These are phyloP conservation scores for Parachlorella kessleri DNA, from an alignment of 139 green algal genomes.

Conservation along the genomic window DNA sequence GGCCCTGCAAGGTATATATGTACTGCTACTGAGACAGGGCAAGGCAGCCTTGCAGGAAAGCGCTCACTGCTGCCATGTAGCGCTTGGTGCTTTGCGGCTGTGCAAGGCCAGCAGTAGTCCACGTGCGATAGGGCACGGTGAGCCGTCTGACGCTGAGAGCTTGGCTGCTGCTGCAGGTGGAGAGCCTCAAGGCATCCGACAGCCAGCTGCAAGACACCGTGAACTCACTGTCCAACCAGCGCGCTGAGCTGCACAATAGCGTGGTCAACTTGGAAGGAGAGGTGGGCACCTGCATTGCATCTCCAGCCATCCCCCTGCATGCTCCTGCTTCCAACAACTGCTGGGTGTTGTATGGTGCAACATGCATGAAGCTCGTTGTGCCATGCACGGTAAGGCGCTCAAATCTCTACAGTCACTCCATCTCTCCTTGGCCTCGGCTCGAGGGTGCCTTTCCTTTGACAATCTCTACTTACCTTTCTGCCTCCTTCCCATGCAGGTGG, in stretches of 20 bases:
- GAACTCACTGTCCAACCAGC: constrained; percentile 3
- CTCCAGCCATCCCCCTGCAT: not conserved
- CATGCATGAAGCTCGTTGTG: not conserved
- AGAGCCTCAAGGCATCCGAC: constrained; percentile 8
- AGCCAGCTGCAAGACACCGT: constrained; percentile 19
- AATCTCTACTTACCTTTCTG: too few relatives aligned
- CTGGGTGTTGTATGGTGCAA: not conserved
- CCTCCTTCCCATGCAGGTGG: constrained; percentile 18
- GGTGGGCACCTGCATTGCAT: not conserved
- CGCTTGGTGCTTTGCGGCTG: not conserved
- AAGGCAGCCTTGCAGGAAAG: not conserved
- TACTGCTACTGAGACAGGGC: not conserved
- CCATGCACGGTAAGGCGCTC: too few relatives aligned
- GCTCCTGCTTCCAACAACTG: not conserved
- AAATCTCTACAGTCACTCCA: too few relatives aligned
- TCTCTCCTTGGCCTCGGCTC: too few relatives aligned
- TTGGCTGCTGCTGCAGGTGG: constrained; percentile 5
- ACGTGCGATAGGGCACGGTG: not conserved
- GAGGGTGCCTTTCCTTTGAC: too few relatives aligned
- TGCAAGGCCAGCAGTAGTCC: not conserved
- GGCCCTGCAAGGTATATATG: too few relatives aligned
- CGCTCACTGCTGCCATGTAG: not conserved
- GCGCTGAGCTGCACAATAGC: constrained; percentile 1
- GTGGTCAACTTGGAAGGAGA: constrained; percentile 3
- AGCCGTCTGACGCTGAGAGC: not conserved